Evolutionary conservation across 1,284 basidiomycete genomes (phyloP).

Genomic region (Agroathelia rolfsii): DNA sequence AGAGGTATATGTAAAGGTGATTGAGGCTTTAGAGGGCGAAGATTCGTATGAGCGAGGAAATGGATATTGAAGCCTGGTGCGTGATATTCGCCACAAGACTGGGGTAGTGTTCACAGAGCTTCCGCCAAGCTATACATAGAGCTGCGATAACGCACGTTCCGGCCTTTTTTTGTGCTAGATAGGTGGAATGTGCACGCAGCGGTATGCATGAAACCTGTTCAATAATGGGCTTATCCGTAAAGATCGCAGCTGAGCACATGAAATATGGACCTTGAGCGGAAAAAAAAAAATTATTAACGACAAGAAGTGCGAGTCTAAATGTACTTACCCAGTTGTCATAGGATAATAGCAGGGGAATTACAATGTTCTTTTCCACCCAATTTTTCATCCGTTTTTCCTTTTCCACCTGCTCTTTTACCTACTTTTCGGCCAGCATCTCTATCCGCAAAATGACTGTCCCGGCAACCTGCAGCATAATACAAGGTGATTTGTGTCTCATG

Average conservation of each 20-base stretch:
- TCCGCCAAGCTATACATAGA: constrained; percentile 7
- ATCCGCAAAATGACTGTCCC: too few species aligned
- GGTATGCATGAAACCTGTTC: constrained; percentile 5
- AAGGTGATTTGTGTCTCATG: too few species aligned
- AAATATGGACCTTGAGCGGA: neutral
- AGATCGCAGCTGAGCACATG: constrained; percentile 1
- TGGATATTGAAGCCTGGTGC: constrained; percentile 5
- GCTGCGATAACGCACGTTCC: constrained; percentile 9
- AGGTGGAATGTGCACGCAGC: constrained; percentile 2
- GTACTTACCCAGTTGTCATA: too few species aligned
- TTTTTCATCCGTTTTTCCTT: too few species aligned
- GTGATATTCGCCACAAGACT: neutral
- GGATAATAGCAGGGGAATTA: too few species aligned
- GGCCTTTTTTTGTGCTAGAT: constrained; percentile 1
- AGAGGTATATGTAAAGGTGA: too few species aligned
- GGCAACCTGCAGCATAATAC: too few species aligned
- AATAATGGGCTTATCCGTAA: constrained; percentile 1
- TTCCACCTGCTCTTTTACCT: too few species aligned
- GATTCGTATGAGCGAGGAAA: constrained; percentile 10
- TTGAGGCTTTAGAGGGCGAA: constrained; percentile 1
- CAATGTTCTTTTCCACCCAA: too few species aligned
- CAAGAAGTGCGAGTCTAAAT: too few species aligned
- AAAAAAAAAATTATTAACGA: too few species aligned
- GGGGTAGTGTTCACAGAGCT: constrained; percentile 1
- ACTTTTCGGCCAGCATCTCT: too few species aligned